Conservation (phyloP, 2,329 filamentous ascomycete species). For the Alternaria alternata region DNA sequence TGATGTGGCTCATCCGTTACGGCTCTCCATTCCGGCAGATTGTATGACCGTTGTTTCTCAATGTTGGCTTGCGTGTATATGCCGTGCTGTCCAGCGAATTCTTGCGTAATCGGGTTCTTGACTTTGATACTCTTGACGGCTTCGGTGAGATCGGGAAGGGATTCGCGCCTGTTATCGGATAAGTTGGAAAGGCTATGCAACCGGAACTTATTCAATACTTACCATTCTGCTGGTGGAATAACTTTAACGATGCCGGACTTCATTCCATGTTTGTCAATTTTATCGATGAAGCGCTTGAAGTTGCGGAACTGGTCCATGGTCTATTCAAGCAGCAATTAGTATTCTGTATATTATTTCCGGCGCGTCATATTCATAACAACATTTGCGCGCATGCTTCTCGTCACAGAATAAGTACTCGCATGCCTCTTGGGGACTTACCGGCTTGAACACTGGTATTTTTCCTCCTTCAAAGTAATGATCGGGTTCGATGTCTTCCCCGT, state of each 20-base stretch:
- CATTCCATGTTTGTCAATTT: conserved; percentile 95
- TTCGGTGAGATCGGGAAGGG: conserved; percentile 80
- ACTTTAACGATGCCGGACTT: conserved; percentile 97
- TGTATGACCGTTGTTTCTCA: conserved; percentile 94
- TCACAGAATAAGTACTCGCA: conserved; percentile 1
- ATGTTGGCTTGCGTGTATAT: conserved; percentile 98
- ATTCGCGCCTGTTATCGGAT: conserved; percentile 64
- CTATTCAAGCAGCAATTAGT: conserved; percentile 47
- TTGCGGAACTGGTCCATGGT: conserved; percentile 94
- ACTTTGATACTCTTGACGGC: conserved; percentile 90
- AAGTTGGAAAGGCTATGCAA: conserved; percentile 11
- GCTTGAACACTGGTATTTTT: conserved; percentile 91
- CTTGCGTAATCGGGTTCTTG: conserved; percentile 96
- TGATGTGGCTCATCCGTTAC: conserved; percentile 95
- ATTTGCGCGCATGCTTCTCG: conserved; percentile 5
- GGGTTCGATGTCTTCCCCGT: conserved; percentile 75
- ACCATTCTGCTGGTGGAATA: conserved; percentile 94
- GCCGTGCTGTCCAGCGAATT: conserved; percentile 94
- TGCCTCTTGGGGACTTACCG: conserved; percentile 61
- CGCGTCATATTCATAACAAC: conserved; percentile 1
- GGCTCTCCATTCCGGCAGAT: conserved; percentile 93
- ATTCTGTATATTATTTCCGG: neutral
- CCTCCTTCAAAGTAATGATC: conserved; percentile 86
- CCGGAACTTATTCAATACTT: conserved; percentile 47
- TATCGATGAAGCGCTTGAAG: conserved; percentile 90